Evolutionary conservation across 1,139 yeast species (phyloP).

Genomic region (Yamadazyma diddensiae): DNA sequence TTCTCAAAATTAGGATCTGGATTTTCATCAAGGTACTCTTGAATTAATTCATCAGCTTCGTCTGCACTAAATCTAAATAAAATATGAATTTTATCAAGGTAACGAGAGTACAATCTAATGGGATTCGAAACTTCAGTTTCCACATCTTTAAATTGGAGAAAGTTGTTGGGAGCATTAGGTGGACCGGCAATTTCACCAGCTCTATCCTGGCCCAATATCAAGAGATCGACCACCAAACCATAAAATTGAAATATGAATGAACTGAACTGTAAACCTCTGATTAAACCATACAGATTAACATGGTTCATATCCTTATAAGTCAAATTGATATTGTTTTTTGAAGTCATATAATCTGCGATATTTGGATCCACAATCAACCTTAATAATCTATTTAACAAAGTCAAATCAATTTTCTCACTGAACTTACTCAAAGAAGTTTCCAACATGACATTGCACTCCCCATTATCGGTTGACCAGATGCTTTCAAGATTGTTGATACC

Average conservation of each 20-base stretch:
- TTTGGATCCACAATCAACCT: conserved; percentile 84
- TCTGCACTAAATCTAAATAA: conserved; percentile 71
- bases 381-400: conserved; percentile 76
- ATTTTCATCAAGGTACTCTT: conserved; percentile 74
- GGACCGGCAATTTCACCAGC: conserved; percentile 88
- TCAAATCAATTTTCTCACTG: conserved; percentile 84
- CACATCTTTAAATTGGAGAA: conserved; percentile 63
- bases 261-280: conserved; percentile 87
- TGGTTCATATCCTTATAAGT: conserved; percentile 95
- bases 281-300: conserved; percentile 81
- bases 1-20: conserved; percentile 92
- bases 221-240: conserved; percentile 79
- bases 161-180: conserved; percentile 67
- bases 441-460: conserved; percentile 80
- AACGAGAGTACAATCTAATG: conserved; percentile 76
- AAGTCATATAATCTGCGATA: conserved; percentile 91
- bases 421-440: conserved; percentile 70
- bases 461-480: conserved; percentile 76
- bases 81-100: conserved; percentile 77
- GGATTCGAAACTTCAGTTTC: conserved; percentile 67
- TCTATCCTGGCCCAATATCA: conserved; percentile 80
- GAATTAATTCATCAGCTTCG: conserved; percentile 73
- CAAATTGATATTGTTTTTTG: conserved; percentile 80
- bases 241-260: conserved; percentile 89
- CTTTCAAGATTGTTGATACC: conserved; percentile 79